Percentiles rank a stretch among this genome's conserved stretches.
Evolutionary conservation across 208 protist genomes (phyloP).

Genomic region (Leishmania tarentolae): DNA sequence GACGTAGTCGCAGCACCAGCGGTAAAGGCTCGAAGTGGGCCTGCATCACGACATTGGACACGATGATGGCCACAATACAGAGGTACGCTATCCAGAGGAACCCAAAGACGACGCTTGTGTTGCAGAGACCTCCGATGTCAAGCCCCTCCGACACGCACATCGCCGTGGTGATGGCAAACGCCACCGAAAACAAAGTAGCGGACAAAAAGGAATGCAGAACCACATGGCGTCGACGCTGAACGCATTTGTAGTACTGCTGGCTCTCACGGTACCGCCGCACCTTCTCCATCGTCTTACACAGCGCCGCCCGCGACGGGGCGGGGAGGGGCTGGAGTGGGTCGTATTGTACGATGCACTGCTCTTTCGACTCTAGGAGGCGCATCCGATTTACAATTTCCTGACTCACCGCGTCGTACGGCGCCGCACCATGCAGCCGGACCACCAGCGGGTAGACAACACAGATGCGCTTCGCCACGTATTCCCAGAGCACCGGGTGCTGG

Average conservation of each 20-base stretch:
- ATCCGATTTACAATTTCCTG: constrained; percentile 51
- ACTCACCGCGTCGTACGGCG: constrained; percentile 48
- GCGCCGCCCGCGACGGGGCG: constrained; percentile 38
- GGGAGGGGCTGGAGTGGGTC: constrained; percentile 46
- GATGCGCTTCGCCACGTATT: constrained; percentile 60
- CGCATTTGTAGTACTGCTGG: constrained; percentile 72
- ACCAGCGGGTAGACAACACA: constrained; percentile 84
- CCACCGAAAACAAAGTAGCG: constrained; percentile 55
- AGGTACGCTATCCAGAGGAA: constrained; percentile 72
- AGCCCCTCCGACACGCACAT: constrained; percentile 57
- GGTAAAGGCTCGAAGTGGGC: constrained; percentile 82
- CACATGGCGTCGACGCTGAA: constrained; percentile 59
- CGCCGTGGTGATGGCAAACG: constrained; percentile 51
- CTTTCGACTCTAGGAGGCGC: constrained; percentile 44
- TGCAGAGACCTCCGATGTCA: constrained; percentile 31
- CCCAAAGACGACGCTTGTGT: constrained; percentile 41
- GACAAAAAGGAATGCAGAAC: constrained; percentile 80
- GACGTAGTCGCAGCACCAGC: constrained; percentile 57
- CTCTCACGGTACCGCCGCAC: constrained; percentile 58
- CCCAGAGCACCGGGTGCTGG: constrained; percentile 70
- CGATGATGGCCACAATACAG: constrained; percentile 59
- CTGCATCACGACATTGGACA: constrained; percentile 81
- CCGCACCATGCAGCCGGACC: constrained; percentile 37
- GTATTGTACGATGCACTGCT: constrained; percentile 47
- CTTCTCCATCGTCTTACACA: constrained; percentile 54